phyloP scores from a whole-genome alignment of 73 alveolate species.

The Tetrahymena thermophila region DNA sequence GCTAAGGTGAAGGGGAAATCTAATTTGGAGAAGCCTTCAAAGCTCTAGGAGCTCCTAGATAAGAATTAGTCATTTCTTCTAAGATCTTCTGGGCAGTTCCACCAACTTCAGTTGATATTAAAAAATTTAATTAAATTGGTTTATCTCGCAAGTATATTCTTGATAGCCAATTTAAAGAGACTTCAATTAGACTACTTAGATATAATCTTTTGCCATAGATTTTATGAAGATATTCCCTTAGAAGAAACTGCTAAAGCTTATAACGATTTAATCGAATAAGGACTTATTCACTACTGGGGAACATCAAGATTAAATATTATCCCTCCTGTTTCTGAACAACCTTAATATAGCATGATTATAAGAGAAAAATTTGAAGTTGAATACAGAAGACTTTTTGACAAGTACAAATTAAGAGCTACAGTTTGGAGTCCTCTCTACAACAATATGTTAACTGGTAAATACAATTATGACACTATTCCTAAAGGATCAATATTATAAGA shows the following conservation, averaged over 20 bases:
- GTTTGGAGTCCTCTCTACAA: constrained; percentile 82
- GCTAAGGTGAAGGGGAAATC: constrained; percentile 74
- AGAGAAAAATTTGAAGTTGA: constrained; percentile 87
- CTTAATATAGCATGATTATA: constrained; percentile 71
- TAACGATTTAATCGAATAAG: constrained; percentile 78
- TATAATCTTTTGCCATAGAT: constrained; percentile 83
- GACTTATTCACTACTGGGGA: constrained; percentile 95
- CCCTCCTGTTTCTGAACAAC: constrained; percentile 90
- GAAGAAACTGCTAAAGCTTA: constrained; percentile 83
- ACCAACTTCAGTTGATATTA: no score
- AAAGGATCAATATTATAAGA: constrained; percentile 41
- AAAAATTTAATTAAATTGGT: constrained; percentile 64
- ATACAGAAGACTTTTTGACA: constrained; percentile 56
- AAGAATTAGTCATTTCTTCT: no score
- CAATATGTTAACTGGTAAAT: constrained; percentile 89
- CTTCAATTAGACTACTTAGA: constrained; percentile 79
- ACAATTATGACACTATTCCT: constrained; percentile 78
- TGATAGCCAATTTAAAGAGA: constrained; percentile 65
- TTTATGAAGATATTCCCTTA: constrained; percentile 80
- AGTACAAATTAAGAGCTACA: constrained; percentile 71
- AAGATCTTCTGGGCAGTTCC: no score
- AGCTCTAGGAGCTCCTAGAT: no score
- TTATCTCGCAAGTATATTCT: constrained; percentile 79
- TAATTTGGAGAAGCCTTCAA: no score
- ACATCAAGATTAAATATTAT: constrained; percentile 70